Evolutionary conservation across 768 basidiomycete species (phyloP), one percentile per base, ranked within the genome.

Genomic region (Collybia sordida): DNA sequence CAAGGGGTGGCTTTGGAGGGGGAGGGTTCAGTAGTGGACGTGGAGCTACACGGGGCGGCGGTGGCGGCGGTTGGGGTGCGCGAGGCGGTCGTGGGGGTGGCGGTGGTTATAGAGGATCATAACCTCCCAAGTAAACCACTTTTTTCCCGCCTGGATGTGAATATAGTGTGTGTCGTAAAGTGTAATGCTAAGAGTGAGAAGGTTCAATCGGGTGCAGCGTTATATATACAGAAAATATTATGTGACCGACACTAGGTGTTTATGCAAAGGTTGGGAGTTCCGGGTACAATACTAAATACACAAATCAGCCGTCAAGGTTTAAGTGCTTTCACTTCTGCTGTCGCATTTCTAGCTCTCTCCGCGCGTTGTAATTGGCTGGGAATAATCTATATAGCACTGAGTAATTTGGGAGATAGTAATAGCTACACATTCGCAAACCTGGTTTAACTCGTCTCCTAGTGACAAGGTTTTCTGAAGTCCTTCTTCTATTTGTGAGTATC

Each of bases 361-460:
- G 77, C 71, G 34, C 86, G 79, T 62, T 78, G 77, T 47, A 71
- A 66, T 55, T 86, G 83, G 41, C 65, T 65, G 15, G 70, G 65
- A 25, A 80, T 67, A 8, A 64, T 69, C 84, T 85, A 54, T 24
- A 41, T 24, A 39, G 5, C 54, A 24, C 28, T 39, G 40, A 34
- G 28, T 14, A 18, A 48, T 17, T 18, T 11, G n/a, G 22, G 3
- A 22, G 4, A 27, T 17, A 27, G 11, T 36, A 15, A 41, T 23
- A 36, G 17, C 17, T 28, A 21, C 8, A 37, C 22, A 25, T 7
- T 15, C 25, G 59, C 72, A 9, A 48, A 81, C 85, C 69, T 86
- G 82, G 22, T 71, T 69, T 14, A 85, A 63, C 52, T 79, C 76
- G 27, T 80, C 69, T 2, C 70, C 69, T 37, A 80, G 51, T 3